Evolutionary conservation across 352 stramenopile species (phyloP), one percentile per base, ranked within the genome.

Genomic region (Phytophthora fragariae): DNA sequence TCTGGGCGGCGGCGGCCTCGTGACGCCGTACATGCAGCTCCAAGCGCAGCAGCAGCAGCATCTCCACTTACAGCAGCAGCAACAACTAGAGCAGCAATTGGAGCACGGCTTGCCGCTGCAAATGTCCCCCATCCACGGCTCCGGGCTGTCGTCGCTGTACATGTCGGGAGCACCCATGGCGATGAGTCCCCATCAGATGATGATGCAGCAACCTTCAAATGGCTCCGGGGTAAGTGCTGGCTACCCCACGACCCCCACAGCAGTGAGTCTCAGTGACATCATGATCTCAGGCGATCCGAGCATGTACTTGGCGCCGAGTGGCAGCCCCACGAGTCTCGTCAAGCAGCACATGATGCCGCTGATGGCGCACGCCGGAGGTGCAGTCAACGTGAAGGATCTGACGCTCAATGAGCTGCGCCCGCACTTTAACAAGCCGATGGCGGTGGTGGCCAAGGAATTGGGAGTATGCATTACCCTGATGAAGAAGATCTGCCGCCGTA

Each of bases 401-500:
- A 92, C 89, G 44, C 80, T 95, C 29, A 93, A 95, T 59, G 86
- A 93, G 60, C 80, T 95, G 50, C 85, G 87, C 2, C 87, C 86
- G 12, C 86, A 94, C 68, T 95, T 95, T 55, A 94, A 95, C 74
- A 94, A 94, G 58, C 89, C 89, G 6, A 94, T 95, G 86, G 83
- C 87, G 1, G 84, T 88, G 8, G 89, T 95, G 9, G 89, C 86
- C 21, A 93, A 95, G 59, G 89, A 94, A 55, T 75, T 95, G 56
- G 89, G 89, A 35, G 86, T 95, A 27, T 95, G 89, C 60, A 94
- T 95, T 72, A 95, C 89, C 53, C 76, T 95, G 54, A 92, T 95
- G 84, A 95, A 95, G 77, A 95, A 95, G 57, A 95, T 95, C 57
- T 95, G 89, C 57, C 86, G 89, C 39, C 84, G 85, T 65, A 95